Percentiles rank a stretch among this genome's conserved stretches.
phyloP scores from a whole-genome alignment of 2,329 filamentous ascomycete species.

The Waltergamsia citrina region DNA sequence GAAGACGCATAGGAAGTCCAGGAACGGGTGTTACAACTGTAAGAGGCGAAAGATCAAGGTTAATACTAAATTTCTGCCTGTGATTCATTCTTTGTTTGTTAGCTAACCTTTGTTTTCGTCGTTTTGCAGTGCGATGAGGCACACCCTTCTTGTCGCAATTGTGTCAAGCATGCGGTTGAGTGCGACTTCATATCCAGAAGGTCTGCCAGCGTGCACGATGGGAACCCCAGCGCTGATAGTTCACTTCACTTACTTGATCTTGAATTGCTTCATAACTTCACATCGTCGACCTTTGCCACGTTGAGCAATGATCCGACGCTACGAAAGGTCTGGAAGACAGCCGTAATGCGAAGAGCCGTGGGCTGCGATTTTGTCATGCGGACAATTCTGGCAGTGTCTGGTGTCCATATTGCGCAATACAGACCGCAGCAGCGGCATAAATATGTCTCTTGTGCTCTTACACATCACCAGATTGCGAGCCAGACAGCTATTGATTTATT shows the following conservation, averaged over 20 bases:
- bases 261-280: constrained; percentile 44
- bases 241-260: constrained; percentile 35
- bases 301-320: constrained; percentile 29
- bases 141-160: constrained; percentile 27
- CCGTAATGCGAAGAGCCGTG: constrained; percentile 35
- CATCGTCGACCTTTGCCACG: constrained; percentile 36
- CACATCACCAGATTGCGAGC: constrained; percentile 19
- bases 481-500: constrained; percentile 16
- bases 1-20: too few species aligned
- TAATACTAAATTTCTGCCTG: neutral
- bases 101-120: too few species aligned
- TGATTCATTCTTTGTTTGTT: neutral
- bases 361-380: constrained; percentile 36
- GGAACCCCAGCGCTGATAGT: too few species aligned
- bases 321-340: constrained; percentile 34
- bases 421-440: constrained; percentile 22
- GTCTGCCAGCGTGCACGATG: constrained; percentile 6
- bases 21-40: constrained; percentile 1
- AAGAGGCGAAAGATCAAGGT: constrained; percentile 4
- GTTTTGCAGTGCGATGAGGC: constrained; percentile 32
- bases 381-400: constrained; percentile 36
- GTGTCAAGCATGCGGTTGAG: constrained; percentile 27
- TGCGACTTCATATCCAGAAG: constrained; percentile 26
- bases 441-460: constrained; percentile 18
- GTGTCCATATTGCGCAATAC: constrained; percentile 35